phyloP scores from a whole-genome alignment of 2,329 filamentous ascomycete genomes.

The Calonectria fujianensis region DNA sequence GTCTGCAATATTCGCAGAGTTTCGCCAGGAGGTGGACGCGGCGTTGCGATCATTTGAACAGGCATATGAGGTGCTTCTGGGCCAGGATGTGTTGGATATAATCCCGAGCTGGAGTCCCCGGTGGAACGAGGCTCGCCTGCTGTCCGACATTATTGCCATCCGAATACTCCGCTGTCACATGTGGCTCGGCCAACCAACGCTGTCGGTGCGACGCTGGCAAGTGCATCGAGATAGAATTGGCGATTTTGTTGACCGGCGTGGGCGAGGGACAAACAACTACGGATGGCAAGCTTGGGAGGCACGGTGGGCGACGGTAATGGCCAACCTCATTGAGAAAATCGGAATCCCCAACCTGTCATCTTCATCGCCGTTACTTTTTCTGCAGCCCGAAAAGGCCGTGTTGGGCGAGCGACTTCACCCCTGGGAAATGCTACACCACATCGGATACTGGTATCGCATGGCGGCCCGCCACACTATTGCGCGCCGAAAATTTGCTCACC shows the following conservation, averaged over 20 bases:
- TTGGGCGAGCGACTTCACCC: slow-evolving; percentile 75
- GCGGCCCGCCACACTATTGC: slow-evolving; percentile 75
- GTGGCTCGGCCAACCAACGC: slow-evolving; percentile 85
- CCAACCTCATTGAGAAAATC: slow-evolving; percentile 73
- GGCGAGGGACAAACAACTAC: slow-evolving; percentile 91
- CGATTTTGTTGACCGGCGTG: slow-evolving; percentile 87
- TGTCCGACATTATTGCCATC: slow-evolving; percentile 88
- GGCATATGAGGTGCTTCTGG: slow-evolving; percentile 89
- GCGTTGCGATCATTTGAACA: slow-evolving; percentile 90
- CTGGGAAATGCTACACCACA: slow-evolving; percentile 79
- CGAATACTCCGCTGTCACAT: slow-evolving; percentile 88
- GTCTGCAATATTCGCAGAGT: slow-evolving; percentile 91
- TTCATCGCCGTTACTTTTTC: slow-evolving; percentile 66
- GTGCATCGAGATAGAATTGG: slow-evolving; percentile 83
- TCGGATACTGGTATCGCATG: slow-evolving; percentile 79
- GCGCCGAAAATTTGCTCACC: slow-evolving; percentile 71
- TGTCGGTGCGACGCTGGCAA: slow-evolving; percentile 87
- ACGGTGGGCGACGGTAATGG: slow-evolving; percentile 80
- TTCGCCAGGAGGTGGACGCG: slow-evolving; percentile 92
- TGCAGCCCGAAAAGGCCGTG: slow-evolving; percentile 75
- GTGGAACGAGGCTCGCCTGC: slow-evolving; percentile 93
- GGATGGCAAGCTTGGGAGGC: slow-evolving; percentile 97
- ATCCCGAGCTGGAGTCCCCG: slow-evolving; percentile 92
- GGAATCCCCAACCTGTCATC: slow-evolving; percentile 71
- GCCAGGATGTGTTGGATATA: slow-evolving; percentile 88